Percentiles rank a stretch among this genome's conserved stretches.
Conservation (phyloP, 78 protist genomes). For the Dictyostelium intermedium region DNA sequence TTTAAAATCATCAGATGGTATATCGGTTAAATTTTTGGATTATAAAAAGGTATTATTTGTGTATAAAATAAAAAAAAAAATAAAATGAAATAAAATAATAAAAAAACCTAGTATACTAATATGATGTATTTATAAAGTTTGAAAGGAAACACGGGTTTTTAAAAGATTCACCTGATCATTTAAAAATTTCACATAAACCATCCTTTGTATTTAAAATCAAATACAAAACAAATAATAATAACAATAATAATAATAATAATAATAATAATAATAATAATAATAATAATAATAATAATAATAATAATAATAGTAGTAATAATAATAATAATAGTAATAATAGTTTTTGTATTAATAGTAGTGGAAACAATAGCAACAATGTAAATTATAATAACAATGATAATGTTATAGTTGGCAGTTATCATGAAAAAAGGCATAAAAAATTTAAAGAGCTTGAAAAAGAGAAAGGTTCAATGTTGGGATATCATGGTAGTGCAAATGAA, state of each 20-base stretch:
- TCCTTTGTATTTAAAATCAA: slow-evolving; percentile 1
- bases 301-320: too few relatives aligned
- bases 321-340: background rate
- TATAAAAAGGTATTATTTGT: background rate
- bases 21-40: background rate
- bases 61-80: background rate
- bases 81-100: too few relatives aligned
- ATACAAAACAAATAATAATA: background rate
- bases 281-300: too few relatives aligned
- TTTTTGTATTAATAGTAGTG: background rate
- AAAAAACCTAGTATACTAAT: too few relatives aligned
- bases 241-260: background rate
- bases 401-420: background rate
- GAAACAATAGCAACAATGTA: background rate
- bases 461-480: slow-evolving; percentile 34
- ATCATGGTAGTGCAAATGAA: slow-evolving; percentile 61
- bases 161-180: background rate
- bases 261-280: too few relatives aligned
- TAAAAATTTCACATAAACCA: background rate
- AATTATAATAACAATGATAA: background rate
- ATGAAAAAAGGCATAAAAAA: background rate
- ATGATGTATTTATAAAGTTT: background rate
- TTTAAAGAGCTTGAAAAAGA: slow-evolving; percentile 1
- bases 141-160: slow-evolving; percentile 2
- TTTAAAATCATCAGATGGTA: background rate